These are phyloP conservation scores for Tulasnella sp. DNA, from an alignment of 768 basidiomycete species.

Conservation along the genomic window DNA sequence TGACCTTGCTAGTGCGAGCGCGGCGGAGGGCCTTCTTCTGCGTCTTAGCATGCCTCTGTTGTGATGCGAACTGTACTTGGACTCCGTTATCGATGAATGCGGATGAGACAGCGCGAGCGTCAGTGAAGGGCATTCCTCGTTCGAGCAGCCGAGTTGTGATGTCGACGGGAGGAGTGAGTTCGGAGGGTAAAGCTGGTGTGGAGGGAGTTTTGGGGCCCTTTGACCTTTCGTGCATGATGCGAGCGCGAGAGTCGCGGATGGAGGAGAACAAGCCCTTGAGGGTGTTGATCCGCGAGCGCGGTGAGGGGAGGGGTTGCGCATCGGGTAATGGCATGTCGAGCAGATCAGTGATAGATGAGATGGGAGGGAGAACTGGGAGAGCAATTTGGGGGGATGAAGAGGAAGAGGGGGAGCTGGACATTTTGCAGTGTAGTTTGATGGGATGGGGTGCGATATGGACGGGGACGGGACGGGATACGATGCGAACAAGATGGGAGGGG, in stretches of 20 bases:
- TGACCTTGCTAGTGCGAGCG: neutral
- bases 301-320: no score
- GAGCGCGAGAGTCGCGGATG: neutral
- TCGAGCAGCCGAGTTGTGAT: slow-evolving; percentile 9
- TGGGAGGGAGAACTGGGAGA: slow-evolving; percentile 1
- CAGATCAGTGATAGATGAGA: neutral
- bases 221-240: neutral
- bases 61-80: slow-evolving; percentile 8
- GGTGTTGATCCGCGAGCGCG: neutral
- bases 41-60: neutral
- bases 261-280: neutral
- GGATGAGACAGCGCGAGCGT: slow-evolving; percentile 2
- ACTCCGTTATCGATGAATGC: slow-evolving; percentile 9
- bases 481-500: neutral
- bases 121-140: neutral
- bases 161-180: slow-evolving; percentile 8
- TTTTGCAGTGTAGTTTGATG: slow-evolving; percentile 2
- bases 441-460: neutral
- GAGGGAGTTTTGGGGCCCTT: neutral
- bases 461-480: neutral
- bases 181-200: neutral
- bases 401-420: neutral
- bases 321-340: no score
- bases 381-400: neutral
- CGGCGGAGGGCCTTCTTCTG: neutral